Conservation (phyloP, 139 green algal genomes). For the Chlamydomonas applanata region DNA sequence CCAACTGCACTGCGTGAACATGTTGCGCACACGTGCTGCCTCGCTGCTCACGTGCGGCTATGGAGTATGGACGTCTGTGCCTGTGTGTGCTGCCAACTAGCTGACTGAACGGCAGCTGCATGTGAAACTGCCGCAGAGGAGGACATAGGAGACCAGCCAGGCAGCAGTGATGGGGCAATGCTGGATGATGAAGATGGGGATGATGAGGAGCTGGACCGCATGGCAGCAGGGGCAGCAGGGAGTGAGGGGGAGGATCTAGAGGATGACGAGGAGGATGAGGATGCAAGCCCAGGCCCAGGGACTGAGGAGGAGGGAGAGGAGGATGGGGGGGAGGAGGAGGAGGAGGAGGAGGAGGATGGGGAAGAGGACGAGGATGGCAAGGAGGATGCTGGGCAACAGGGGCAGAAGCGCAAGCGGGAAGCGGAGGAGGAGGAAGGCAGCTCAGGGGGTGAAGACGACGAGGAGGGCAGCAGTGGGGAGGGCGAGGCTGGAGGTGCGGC, state of each 20-base stretch:
- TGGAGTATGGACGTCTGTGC: no score
- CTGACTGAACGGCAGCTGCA: no score
- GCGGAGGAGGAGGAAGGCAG: not conserved
- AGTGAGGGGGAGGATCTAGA: slow-evolving; percentile 6
- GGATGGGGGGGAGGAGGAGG: slow-evolving; percentile 4
- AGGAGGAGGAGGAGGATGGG: no score
- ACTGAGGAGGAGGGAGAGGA: slow-evolving; percentile 2
- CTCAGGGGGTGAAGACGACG: not conserved
- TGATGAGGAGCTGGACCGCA: not conserved
- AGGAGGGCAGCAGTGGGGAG: not conserved
- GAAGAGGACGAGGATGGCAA: no score
- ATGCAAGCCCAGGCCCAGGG: not conserved
- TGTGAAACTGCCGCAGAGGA: not conserved
- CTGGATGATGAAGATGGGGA: not conserved
- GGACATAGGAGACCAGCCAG: not conserved
- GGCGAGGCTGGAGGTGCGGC: not conserved
- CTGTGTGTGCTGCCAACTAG: not conserved
- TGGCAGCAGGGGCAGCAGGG: not conserved
- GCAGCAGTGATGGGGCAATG: not conserved
- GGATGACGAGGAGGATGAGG: not conserved
- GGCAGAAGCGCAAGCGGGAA: not conserved
- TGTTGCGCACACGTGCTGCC: no score
- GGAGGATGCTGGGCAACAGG: not conserved
- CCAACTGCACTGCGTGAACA: no score
- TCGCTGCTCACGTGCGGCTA: no score